Percentiles rank a stretch among this genome's conserved stretches.
These are phyloP conservation scores for Blastobotrys chiropterorum DNA, from an alignment of 805 yeast species.

Conservation along the genomic window DNA sequence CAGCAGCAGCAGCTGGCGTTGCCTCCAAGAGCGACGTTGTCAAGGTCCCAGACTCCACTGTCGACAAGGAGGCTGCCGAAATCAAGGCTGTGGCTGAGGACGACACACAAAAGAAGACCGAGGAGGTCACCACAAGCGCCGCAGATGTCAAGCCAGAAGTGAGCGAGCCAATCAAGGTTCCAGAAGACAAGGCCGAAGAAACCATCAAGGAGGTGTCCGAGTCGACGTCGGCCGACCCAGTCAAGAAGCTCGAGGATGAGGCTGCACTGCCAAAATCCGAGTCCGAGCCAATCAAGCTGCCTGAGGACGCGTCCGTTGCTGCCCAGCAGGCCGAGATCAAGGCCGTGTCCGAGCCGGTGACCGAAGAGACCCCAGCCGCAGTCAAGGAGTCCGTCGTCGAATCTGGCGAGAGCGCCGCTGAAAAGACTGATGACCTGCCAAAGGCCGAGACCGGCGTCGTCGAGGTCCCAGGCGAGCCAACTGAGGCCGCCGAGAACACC, in stretches of 20 bases:
- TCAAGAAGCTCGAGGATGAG: conserved; percentile 1
- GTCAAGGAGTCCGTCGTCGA: conserved; percentile 2
- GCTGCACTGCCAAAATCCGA: background rate
- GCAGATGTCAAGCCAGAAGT: background rate
- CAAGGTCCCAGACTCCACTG: background rate
- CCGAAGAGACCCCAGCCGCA: conserved; percentile 2
- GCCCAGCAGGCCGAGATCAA: conserved; percentile 2
- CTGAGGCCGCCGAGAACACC: background rate
- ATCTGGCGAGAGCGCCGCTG: conserved; percentile 4
- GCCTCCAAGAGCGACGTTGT: background rate
- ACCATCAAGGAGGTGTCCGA: conserved; percentile 7
- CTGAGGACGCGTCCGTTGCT: conserved; percentile 3
- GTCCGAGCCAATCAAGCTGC: background rate
- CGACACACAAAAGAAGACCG: conserved; percentile 1
- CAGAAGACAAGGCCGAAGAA: conserved; percentile 1
- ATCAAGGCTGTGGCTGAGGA: conserved; percentile 8
- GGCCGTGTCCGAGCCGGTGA: background rate
- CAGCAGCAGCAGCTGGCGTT: background rate
- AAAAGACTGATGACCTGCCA: background rate
- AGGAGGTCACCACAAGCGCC: background rate
- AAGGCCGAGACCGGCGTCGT: background rate
- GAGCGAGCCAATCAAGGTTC: background rate
- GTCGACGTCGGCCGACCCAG: background rate
- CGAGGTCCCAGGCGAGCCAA: background rate
- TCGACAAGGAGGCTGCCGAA: background rate